Conservation (phyloP, 805 yeast genomes). For the Lipomyces yamadae region DNA sequence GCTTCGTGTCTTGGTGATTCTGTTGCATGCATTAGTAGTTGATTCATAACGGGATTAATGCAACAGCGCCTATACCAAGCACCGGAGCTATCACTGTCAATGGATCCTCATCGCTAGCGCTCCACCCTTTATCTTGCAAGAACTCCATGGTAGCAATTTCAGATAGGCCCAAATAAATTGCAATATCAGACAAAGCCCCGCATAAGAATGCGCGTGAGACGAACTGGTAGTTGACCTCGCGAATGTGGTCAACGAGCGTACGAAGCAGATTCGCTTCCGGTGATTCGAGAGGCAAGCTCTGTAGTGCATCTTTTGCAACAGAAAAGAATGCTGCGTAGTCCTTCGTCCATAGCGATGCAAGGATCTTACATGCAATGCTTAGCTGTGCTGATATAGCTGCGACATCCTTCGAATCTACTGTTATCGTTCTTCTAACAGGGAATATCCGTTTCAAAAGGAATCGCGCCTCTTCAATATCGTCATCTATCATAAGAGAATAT, state of each 20-base stretch:
- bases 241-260: constrained; percentile 6
- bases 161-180: constrained; percentile 15
- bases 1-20: not conserved
- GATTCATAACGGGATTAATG: not conserved
- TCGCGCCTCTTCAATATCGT: constrained; percentile 21
- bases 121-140: constrained; percentile 14
- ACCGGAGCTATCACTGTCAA: constrained; percentile 5
- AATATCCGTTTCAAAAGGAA: constrained; percentile 7
- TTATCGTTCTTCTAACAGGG: not conserved
- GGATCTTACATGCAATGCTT: not conserved
- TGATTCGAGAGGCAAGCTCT: not conserved
- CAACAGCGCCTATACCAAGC: not conserved
- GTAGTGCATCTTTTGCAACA: not conserved
- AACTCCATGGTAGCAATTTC: not conserved
- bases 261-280: not conserved
- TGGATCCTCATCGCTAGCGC: not conserved
- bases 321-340: not conserved
- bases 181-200: constrained; percentile 1
- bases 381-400: not conserved
- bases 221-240: constrained; percentile 16
- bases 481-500: constrained; percentile 8
- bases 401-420: not conserved
- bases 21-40: not conserved
- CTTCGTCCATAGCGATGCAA: not conserved
- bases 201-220: constrained; percentile 11